These are phyloP conservation scores for Beta corolliflora DNA, from an alignment of 179 eudicot species.

Conservation along the genomic window DNA sequence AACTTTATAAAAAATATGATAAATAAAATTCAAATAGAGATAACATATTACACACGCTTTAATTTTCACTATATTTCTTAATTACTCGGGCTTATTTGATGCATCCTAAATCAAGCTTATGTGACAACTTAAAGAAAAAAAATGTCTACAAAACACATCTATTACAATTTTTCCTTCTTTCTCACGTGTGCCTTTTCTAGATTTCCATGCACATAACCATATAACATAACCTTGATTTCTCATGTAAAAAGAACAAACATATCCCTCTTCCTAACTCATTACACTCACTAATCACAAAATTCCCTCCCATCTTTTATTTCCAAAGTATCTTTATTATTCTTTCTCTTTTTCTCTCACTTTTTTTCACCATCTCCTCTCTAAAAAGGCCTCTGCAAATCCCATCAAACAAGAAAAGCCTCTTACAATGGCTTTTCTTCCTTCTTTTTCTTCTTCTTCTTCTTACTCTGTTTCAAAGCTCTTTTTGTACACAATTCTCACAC, in stretches of 20 bases:
- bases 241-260: background rate
- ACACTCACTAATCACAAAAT: slow-evolving; percentile 7
- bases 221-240: background rate
- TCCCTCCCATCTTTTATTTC: slow-evolving; percentile 21
- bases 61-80: too few relatives aligned
- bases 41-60: too few relatives aligned
- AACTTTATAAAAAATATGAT: too few relatives aligned
- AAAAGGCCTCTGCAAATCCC: slow-evolving; percentile 8
- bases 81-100: too few relatives aligned
- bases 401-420: slow-evolving; percentile 14
- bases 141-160: background rate
- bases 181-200: background rate
- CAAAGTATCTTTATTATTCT: slow-evolving; percentile 26
- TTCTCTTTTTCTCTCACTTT: background rate
- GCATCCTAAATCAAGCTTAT: too few relatives aligned
- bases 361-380: background rate
- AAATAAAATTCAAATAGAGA: too few relatives aligned
- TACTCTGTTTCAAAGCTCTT: background rate
- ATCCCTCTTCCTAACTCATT: background rate
- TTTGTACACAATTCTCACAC: background rate
- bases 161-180: background rate
- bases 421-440: slow-evolving; percentile 26
- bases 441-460: slow-evolving; percentile 4
- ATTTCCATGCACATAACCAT: too few relatives aligned
- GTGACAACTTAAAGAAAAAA: too few relatives aligned